Conservation (phyloP, 2,329 filamentous ascomycete species). For the Exophiala phaeomuriformis region DNA sequence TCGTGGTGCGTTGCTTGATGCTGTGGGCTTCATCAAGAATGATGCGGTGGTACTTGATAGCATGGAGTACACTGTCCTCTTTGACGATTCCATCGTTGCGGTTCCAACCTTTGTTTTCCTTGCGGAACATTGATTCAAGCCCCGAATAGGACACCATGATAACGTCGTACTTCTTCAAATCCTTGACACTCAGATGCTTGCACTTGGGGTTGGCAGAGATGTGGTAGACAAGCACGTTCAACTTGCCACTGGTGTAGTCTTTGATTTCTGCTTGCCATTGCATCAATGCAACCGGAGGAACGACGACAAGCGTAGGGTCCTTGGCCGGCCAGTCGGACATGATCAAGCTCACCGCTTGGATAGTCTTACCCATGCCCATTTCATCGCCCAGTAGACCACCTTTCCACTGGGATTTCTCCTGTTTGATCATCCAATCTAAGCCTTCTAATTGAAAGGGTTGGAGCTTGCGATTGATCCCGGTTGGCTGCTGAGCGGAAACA, state of each 20-base stretch:
- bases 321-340: conserved; percentile 93
- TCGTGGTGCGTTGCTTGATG: conserved; percentile 75
- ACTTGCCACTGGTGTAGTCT: conserved; percentile 72
- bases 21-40: conserved; percentile 94
- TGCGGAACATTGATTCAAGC: conserved; percentile 84
- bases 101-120: conserved; percentile 83
- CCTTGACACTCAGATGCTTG: conserved; percentile 66
- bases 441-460: conserved; percentile 94
- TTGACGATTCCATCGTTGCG: conserved; percentile 74
- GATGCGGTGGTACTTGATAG: conserved; percentile 78
- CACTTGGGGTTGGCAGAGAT: conserved; percentile 69
- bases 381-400: conserved; percentile 92
- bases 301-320: conserved; percentile 75
- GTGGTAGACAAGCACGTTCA: conserved; percentile 88
- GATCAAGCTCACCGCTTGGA: conserved; percentile 92
- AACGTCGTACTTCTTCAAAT: conserved; percentile 77
- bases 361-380: conserved; percentile 98
- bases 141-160: conserved; percentile 87
- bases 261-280: conserved; percentile 84
- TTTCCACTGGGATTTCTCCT: conserved; percentile 78
- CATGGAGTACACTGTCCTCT: conserved; percentile 70
- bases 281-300: conserved; percentile 89
- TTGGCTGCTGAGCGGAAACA: conserved; percentile 62
- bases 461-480: conserved; percentile 69
- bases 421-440: conserved; percentile 85